Conservation (phyloP, 73 alveolate genomes). For the Stentor roeselii region DNA sequence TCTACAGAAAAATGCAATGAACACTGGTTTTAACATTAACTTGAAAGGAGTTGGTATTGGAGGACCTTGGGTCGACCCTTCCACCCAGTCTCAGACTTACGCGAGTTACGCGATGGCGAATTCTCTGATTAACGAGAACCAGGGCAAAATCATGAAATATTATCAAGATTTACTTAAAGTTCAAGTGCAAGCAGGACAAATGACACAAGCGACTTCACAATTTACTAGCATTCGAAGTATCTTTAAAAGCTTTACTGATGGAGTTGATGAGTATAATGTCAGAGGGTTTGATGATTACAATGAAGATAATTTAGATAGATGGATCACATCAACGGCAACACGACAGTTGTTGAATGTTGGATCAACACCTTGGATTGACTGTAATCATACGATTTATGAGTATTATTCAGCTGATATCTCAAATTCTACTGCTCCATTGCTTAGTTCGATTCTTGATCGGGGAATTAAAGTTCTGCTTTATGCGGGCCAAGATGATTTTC, state of each 20-base stretch:
- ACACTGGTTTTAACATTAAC: conserved; percentile 24
- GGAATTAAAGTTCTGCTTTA: conserved; percentile 44
- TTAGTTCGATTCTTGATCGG: conserved; percentile 32
- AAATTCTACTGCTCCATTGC: conserved; percentile 38
- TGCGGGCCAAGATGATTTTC: conserved; percentile 57
- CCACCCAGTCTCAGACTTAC: conserved; percentile 25
- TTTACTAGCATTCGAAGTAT: background rate
- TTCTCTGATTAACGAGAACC: conserved; percentile 26
- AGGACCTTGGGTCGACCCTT: conserved; percentile 58
- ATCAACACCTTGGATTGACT: conserved; percentile 57
- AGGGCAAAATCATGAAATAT: conserved; percentile 12
- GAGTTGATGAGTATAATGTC: conserved; percentile 53
- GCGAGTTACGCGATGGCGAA: conserved; percentile 28
- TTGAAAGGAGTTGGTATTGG: conserved; percentile 64
- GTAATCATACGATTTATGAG: conserved; percentile 51
- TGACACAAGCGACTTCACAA: background rate
- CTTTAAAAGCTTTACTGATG: conserved; percentile 24
- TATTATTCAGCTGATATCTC: conserved; percentile 50
- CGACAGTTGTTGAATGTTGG: conserved; percentile 46
- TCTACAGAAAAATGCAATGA: conserved; percentile 28
- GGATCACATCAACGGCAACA: conserved; percentile 29
- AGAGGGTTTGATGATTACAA: conserved; percentile 49
- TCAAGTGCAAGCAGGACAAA: background rate
- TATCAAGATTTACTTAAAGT: background rate
- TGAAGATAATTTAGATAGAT: conserved; percentile 29